phyloP scores from a whole-genome alignment of 164 flowering plant species.

The Vitis labrusca region DNA sequence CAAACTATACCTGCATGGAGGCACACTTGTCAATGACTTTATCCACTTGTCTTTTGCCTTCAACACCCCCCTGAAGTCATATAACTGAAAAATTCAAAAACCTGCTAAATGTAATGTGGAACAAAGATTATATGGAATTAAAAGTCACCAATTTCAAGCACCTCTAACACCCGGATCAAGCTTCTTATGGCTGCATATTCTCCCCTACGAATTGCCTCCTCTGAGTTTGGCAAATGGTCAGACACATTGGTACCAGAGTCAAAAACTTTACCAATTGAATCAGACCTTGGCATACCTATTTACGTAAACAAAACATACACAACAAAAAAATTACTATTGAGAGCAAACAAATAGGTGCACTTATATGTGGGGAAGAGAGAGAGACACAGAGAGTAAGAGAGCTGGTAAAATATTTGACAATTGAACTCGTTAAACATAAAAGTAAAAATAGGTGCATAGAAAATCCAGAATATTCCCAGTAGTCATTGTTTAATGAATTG shows the following conservation, averaged over 20 bases:
- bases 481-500: neutral
- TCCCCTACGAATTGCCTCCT: constrained; percentile 91
- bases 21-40: constrained; percentile 95
- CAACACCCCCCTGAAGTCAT: constrained; percentile 84
- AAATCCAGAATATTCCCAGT: neutral
- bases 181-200: constrained; percentile 95
- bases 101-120: neutral
- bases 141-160: constrained; percentile 12
- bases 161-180: constrained; percentile 81
- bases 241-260: constrained; percentile 46
- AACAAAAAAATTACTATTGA: constrained; percentile 1
- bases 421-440: neutral
- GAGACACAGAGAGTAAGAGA: neutral
- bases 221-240: constrained; percentile 72
- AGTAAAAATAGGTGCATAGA: neutral
- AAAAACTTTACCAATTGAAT: constrained; percentile 75
- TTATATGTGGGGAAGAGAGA: neutral
- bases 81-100: constrained; percentile 1
- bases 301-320: neutral
- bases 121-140: neutral
- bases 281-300: constrained; percentile 76
- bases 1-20: constrained; percentile 80
- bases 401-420: neutral
- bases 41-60: constrained; percentile 96
- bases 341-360: constrained; percentile 4